Conservation (phyloP, 192 early-diverging fungal genomes). For the Obelidium mucronatum region DNA sequence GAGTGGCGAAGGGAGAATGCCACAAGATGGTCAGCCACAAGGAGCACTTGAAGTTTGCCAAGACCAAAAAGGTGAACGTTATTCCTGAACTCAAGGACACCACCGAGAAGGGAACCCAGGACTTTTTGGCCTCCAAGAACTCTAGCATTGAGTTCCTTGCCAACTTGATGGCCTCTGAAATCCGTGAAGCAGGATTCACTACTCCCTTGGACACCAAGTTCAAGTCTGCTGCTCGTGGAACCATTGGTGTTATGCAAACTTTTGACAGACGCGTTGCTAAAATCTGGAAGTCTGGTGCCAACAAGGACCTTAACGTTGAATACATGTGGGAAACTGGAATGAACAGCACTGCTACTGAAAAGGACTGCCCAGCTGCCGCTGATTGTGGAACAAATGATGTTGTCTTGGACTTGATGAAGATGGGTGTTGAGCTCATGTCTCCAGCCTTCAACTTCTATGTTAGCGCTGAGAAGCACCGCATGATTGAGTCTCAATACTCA, state of each 20-base stretch:
- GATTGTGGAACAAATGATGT: slow-evolving; percentile 23
- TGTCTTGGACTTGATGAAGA: slow-evolving; percentile 1
- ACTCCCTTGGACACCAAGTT: slow-evolving; percentile 16
- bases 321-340: slow-evolving; percentile 8
- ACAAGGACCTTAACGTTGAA: slow-evolving; percentile 1
- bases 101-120: slow-evolving; percentile 25
- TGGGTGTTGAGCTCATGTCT: slow-evolving; percentile 12
- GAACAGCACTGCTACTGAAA: slow-evolving; percentile 1
- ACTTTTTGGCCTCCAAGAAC: background rate
- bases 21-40: slow-evolving; percentile 21
- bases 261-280: slow-evolving; percentile 21
- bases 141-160: background rate
- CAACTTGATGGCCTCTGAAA: slow-evolving; percentile 2
- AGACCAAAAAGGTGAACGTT: slow-evolving; percentile 15
- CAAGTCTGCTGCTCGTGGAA: background rate
- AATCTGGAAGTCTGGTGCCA: background rate
- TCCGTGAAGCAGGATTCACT: slow-evolving; percentile 6
- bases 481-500: slow-evolving; percentile 5
- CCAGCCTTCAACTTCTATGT: slow-evolving; percentile 14
- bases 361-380: slow-evolving; percentile 3
- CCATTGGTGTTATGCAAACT: slow-evolving; percentile 23
- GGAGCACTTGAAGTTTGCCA: slow-evolving; percentile 24
- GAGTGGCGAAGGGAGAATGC: slow-evolving; percentile 17
- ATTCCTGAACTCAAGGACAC: slow-evolving; percentile 35
- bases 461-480: slow-evolving; percentile 2